Evolutionary conservation across 768 basidiomycete species (phyloP).

Genomic region (Suillus sp.): DNA sequence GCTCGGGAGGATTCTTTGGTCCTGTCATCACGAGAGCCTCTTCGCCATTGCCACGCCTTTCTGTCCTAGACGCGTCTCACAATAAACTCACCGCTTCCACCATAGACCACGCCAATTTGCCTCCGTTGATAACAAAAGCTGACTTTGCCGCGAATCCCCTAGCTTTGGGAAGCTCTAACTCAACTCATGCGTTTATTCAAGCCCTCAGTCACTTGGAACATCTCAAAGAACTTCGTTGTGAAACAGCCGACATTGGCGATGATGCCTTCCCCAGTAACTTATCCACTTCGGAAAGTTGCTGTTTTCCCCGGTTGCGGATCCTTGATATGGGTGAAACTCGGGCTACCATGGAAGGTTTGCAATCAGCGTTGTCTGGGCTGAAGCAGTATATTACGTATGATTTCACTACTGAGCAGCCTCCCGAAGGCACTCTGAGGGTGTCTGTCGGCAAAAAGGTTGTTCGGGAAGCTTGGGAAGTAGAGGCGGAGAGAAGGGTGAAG

Average conservation of each 20-base stretch:
- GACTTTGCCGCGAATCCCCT: constrained; percentile 73
- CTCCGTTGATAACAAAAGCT: constrained; percentile 55
- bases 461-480: constrained; percentile 81
- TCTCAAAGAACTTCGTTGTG: constrained; percentile 59
- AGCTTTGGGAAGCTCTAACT: constrained; percentile 35
- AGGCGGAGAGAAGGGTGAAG: constrained; percentile 58
- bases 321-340: constrained; percentile 71
- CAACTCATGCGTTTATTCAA: constrained; percentile 39
- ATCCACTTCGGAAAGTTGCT: constrained; percentile 19
- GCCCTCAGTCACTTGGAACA: constrained; percentile 49
- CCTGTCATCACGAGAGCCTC: constrained; percentile 63
- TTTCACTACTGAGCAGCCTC: constrained; percentile 53
- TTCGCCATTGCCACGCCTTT: constrained; percentile 64
- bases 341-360: constrained; percentile 48
- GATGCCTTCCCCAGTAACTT: constrained; percentile 50
- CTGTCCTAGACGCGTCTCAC: constrained; percentile 63
- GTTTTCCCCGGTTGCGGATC: constrained; percentile 55
- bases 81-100: constrained; percentile 60
- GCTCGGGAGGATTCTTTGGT: constrained; percentile 61
- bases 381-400: constrained; percentile 58
- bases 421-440: constrained; percentile 53
- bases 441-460: constrained; percentile 70
- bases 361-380: constrained; percentile 47
- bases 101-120: constrained; percentile 57
- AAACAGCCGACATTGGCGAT: constrained; percentile 60